Evolutionary conservation across 2,329 filamentous ascomycete genomes (phyloP).

Genomic region (Penicillium sp.): DNA sequence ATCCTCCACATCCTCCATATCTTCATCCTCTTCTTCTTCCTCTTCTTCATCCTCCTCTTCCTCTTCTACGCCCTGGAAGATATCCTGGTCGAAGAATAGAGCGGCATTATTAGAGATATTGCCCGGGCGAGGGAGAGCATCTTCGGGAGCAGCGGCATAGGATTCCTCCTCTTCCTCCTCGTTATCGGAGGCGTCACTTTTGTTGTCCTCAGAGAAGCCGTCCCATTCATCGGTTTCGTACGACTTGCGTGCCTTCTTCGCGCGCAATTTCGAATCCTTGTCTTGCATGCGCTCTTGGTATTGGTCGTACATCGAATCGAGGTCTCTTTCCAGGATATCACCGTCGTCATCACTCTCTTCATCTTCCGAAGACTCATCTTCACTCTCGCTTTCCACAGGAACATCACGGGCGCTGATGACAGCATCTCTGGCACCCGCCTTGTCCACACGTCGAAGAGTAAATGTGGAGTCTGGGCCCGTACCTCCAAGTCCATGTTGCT

Average conservation of each 20-base stretch:
- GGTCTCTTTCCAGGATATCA: slow-evolving; percentile 77
- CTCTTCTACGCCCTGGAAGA: slow-evolving; percentile 80
- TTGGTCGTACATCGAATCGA: slow-evolving; percentile 83
- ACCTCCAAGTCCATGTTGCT: slow-evolving; percentile 75
- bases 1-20: slow-evolving; percentile 16
- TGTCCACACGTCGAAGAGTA: slow-evolving; percentile 77
- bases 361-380: slow-evolving; percentile 60
- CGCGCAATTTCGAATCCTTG: slow-evolving; percentile 80
- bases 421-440: slow-evolving; percentile 67
- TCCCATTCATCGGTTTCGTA: slow-evolving; percentile 89
- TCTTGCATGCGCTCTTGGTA: slow-evolving; percentile 80
- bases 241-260: slow-evolving; percentile 82
- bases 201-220: slow-evolving; percentile 71
- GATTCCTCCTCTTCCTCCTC: slow-evolving; percentile 56
- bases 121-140: slow-evolving; percentile 33
- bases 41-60: slow-evolving; percentile 40
- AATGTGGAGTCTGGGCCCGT: slow-evolving; percentile 87
- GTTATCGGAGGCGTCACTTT: slow-evolving; percentile 47
- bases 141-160: slow-evolving; percentile 24
- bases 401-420: slow-evolving; percentile 79
- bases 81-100: slow-evolving; percentile 90
- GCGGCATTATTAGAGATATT: slow-evolving; percentile 82
- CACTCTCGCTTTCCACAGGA: slow-evolving; percentile 59
- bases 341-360: slow-evolving; percentile 73
- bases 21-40: slow-evolving; percentile 26